These are phyloP conservation scores for Bimuria novae-zelandiae DNA, from an alignment of 2,329 filamentous ascomycete species.

Conservation along the genomic window DNA sequence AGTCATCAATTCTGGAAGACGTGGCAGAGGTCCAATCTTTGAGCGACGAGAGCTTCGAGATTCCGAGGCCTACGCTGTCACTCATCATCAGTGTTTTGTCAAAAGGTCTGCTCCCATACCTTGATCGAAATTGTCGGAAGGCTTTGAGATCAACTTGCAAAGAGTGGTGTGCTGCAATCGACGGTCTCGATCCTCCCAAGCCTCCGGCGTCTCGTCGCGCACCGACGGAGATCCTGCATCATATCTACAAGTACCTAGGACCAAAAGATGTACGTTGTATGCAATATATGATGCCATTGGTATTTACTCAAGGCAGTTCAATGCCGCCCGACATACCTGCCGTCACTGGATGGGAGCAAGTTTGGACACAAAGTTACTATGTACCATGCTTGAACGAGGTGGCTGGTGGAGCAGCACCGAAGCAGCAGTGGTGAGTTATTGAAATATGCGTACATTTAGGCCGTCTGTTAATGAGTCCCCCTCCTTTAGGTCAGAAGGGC, in stretches of 20 bases:
- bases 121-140: conserved; percentile 20
- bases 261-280: conserved; percentile 45
- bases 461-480: not conserved
- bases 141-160: conserved; percentile 42
- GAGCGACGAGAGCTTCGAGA: not conserved
- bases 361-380: conserved; percentile 57
- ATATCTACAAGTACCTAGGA: conserved; percentile 52
- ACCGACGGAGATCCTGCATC: conserved; percentile 56
- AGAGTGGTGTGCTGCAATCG: conserved; percentile 41
- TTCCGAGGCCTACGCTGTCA: not conserved
- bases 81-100: not conserved
- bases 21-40: conserved; percentile 8
- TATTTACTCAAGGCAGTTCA: conserved; percentile 48
- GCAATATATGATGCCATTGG: not conserved
- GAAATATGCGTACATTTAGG: not conserved
- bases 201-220: conserved; percentile 36
- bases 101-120: conserved; percentile 16
- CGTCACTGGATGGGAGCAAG: conserved; percentile 64
- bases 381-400: conserved; percentile 59
- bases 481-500: not conserved
- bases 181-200: conserved; percentile 20
- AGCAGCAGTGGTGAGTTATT: conserved; percentile 6
- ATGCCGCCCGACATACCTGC: conserved; percentile 65
- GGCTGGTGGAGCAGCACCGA: conserved; percentile 54
- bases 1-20: conserved; percentile 11